A percentile compares a stretch with the other conserved stretches of the same genome.
Evolutionary conservation across 2,329 filamentous ascomycete genomes (phyloP).

Genomic region (Neonectria punicea): DNA sequence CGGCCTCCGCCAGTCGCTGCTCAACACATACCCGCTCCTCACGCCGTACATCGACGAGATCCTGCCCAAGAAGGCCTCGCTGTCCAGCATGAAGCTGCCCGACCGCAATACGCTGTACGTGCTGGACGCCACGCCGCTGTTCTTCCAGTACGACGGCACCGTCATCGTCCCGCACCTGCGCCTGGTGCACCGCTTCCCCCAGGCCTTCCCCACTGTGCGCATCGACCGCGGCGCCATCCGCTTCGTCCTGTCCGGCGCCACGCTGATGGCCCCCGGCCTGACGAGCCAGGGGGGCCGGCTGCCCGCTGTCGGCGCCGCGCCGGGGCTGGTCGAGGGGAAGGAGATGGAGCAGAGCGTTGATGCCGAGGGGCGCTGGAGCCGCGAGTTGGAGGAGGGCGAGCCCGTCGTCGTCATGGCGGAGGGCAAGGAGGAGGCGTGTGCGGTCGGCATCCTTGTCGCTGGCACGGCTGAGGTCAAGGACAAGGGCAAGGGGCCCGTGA

Average conservation of each 20-base stretch:
- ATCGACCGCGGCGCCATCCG: constrained; percentile 97
- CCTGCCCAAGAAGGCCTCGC: constrained; percentile 91
- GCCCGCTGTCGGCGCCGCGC: constrained; percentile 63
- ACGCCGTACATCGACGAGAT: constrained; percentile 91
- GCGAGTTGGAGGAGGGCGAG: constrained; percentile 80
- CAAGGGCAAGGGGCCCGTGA: constrained; percentile 92
- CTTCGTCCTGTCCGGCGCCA: constrained; percentile 92
- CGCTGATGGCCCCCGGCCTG: constrained; percentile 94
- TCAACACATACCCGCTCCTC: constrained; percentile 87
- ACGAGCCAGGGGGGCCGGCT: constrained; percentile 85
- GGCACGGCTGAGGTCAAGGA: constrained; percentile 93
- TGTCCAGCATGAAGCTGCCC: constrained; percentile 91
- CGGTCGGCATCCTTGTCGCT: constrained; percentile 84
- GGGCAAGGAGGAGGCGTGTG: constrained; percentile 91
- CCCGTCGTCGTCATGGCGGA: constrained; percentile 92
- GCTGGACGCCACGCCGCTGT: constrained; percentile 80
- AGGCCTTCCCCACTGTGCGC: constrained; percentile 83
- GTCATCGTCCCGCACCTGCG: constrained; percentile 87
- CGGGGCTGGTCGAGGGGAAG: constrained; percentile 50
- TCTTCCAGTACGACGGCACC: constrained; percentile 86
- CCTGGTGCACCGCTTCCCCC: constrained; percentile 90
- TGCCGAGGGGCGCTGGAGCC: constrained; percentile 66
- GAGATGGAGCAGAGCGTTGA: constrained; percentile 57
- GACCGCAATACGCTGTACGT: constrained; percentile 92
- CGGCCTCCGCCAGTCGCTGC: constrained; percentile 81